Conservation (phyloP, 139 green algal genomes). For the Tetradesmus obliquus region DNA sequence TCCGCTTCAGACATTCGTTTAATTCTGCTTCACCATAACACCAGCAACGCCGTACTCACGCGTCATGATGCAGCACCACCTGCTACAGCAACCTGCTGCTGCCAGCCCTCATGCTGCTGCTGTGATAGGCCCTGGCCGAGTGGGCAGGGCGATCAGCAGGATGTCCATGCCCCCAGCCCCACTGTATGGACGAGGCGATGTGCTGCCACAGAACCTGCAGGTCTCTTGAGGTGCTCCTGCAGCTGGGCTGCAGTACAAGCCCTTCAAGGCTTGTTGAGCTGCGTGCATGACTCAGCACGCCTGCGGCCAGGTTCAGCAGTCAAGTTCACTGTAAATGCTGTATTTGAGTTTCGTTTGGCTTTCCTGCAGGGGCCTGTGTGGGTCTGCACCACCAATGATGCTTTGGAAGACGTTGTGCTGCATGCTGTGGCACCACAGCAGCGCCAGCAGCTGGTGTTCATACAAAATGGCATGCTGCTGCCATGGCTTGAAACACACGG, state of each 20-base stretch:
- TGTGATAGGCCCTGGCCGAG: constrained; percentile 42
- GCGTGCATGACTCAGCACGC: background rate
- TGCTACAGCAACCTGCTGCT: background rate
- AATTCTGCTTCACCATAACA: background rate
- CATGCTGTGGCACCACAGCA: constrained; percentile 38
- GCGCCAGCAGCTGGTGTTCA: constrained; percentile 53
- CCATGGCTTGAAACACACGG: constrained; percentile 38
- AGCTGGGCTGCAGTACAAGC: background rate
- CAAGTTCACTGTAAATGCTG: too few relatives aligned
- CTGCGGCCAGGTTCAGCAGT: too few relatives aligned
- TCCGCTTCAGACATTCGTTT: too few relatives aligned
- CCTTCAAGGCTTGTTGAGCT: background rate
- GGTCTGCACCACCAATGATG: constrained; percentile 57
- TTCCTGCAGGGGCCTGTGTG: constrained; percentile 49
- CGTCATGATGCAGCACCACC: background rate
- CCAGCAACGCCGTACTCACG: background rate
- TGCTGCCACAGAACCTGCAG: background rate
- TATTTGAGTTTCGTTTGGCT: too few relatives aligned
- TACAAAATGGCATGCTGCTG: constrained; percentile 67
- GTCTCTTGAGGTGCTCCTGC: background rate
- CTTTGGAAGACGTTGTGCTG: constrained; percentile 42
- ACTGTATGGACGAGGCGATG: background rate
- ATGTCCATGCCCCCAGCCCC: constrained; percentile 2
- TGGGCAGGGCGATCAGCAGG: constrained; percentile 25
- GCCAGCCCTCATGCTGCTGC: background rate